Percentiles rank a stretch among this genome's conserved stretches.
phyloP scores from a whole-genome alignment of 23 red algal genomes.

The Gracilariopsis chorda region DNA sequence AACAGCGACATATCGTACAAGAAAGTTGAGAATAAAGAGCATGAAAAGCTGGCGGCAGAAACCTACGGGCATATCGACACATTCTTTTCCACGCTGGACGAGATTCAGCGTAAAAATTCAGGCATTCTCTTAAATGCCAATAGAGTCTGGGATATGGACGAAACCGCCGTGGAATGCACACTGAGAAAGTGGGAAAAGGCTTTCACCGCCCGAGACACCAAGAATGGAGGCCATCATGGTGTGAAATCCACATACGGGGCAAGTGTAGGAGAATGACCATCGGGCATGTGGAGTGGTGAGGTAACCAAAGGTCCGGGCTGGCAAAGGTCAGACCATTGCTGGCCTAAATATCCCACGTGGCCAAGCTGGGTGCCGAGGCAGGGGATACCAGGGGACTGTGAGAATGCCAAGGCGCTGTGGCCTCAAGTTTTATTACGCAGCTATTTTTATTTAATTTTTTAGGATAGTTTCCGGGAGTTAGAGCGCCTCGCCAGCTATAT shows the following conservation, averaged over 20 bases:
- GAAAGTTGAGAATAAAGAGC: not conserved
- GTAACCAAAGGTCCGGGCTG: no score
- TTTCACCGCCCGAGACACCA: not conserved
- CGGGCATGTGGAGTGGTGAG: not conserved
- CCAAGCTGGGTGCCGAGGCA: no score
- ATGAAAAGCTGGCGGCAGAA: not conserved
- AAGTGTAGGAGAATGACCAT: not conserved
- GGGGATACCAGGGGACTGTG: no score
- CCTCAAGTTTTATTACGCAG: no score
- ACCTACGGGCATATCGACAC: not conserved
- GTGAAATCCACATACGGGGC: not conserved
- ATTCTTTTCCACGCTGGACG: not conserved
- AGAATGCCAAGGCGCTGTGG: no score
- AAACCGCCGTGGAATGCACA: not conserved
- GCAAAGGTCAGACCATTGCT: no score
- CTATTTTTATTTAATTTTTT: no score
- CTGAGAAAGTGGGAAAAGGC: not conserved
- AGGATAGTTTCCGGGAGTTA: no score
- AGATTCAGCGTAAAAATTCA: not conserved
- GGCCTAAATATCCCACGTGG: no score
- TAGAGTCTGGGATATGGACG: slow-evolving; percentile 1
- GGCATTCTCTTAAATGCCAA: not conserved
- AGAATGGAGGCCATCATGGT: not conserved
- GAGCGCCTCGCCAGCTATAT: no score
- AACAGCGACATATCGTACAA: not conserved